These are phyloP conservation scores for Russula foetens DNA, from an alignment of 768 basidiomycete species.

Conservation along the genomic window DNA sequence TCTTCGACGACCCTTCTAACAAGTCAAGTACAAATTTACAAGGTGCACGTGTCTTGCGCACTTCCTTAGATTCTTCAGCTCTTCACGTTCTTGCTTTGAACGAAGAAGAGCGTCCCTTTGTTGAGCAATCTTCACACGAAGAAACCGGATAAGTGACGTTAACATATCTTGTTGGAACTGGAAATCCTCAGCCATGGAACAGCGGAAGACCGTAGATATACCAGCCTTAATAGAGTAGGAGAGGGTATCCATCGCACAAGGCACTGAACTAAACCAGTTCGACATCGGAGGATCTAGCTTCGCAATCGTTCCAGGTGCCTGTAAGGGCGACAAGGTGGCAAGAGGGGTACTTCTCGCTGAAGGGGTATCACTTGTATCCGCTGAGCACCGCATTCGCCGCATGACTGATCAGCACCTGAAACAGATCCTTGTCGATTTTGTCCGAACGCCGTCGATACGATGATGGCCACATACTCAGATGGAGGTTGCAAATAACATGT, in stretches of 20 bases:
- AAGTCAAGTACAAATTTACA: slow-evolving; percentile 7
- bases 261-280: slow-evolving; percentile 67
- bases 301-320: background rate
- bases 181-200: background rate
- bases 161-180: slow-evolving; percentile 79
- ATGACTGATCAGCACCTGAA: slow-evolving; percentile 67
- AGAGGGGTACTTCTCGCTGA: slow-evolving; percentile 54
- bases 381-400: slow-evolving; percentile 55
- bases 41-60: slow-evolving; percentile 7
- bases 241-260: slow-evolving; percentile 51
- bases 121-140: slow-evolving; percentile 50
- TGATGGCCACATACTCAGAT: slow-evolving; percentile 51
- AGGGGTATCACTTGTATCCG: slow-evolving; percentile 64
- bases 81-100: slow-evolving; percentile 40
- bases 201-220: background rate
- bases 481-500: slow-evolving; percentile 77
- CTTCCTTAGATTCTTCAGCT: slow-evolving; percentile 48
- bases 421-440: background rate
- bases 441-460: background rate
- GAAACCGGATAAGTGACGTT: slow-evolving; percentile 56
- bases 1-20: slow-evolving; percentile 40
- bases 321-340: background rate
- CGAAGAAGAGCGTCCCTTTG: slow-evolving; percentile 45
- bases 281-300: slow-evolving; percentile 80
- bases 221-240: slow-evolving; percentile 61